Evolutionary conservation across 805 yeast species (phyloP), one percentile per base, ranked within the genome.

Genomic region (Candida maesae): DNA sequence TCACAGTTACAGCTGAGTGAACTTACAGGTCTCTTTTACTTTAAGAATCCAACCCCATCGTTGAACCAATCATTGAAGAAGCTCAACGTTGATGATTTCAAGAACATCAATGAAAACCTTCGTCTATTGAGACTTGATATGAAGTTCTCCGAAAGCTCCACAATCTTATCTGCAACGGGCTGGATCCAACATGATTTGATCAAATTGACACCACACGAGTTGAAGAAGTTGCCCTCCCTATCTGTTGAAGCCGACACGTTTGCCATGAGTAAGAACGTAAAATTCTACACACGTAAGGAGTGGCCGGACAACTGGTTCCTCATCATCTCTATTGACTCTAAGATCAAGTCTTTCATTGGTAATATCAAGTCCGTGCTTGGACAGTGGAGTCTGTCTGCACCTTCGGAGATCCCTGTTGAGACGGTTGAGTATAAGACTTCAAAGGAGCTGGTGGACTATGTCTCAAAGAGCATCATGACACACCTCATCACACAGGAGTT

Each of bases 161-260:
- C 76, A 8, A 69, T 80, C 45, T 71, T 86, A 40, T 66, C 69
- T 27, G 81, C 86, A 0, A 74, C 81, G 0, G 85, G 81, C 21
- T 85, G 93, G 93, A 70, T 76, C 6, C 65, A 68, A n/a, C 76
- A 76, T 48, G 76, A 74, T 30, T 70, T 76, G 30, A 68, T 84
- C 35, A 67, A 63, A 24, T 52, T 84, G 21, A 63, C 69, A 2
- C 67, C 69, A 3, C 67, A 65, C 17, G 89, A 81, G 54, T 55
- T 70, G 16, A 52, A 52, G 27, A 61, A 58, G 34, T 41, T 66
- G 16, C 40, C 39, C 6, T 37, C 33, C 14, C 11, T 15, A 6
- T 28, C 31, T 14, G 7, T 15, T 28, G 18, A 33, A n/a, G 39
- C 41, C 13, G 35, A 37, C n/a, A 13, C 33, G 7, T 28, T 33